Conservation (phyloP, 2,329 filamentous ascomycete genomes). For the Xylariaceae sp. region DNA sequence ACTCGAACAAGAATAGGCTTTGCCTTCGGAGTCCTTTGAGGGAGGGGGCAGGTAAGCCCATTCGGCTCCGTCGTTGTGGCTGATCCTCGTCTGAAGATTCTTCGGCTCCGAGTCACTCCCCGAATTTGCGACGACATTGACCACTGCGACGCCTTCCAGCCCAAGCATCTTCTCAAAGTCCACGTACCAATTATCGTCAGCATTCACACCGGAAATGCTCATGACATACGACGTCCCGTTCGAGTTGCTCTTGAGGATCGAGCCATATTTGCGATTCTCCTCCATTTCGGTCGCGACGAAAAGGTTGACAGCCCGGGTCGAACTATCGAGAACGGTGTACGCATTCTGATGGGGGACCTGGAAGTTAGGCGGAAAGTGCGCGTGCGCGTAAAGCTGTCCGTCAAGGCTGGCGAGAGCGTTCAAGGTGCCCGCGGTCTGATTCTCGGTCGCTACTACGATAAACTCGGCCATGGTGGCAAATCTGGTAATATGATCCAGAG, state of each 20-base stretch:
- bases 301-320: slow-evolving; percentile 87
- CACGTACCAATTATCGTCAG: slow-evolving; percentile 70
- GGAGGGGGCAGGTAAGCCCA: slow-evolving; percentile 79
- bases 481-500: slow-evolving; percentile 67
- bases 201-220: slow-evolving; percentile 75
- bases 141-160: slow-evolving; percentile 81
- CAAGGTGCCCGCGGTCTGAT: slow-evolving; percentile 62
- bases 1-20: slow-evolving; percentile 63
- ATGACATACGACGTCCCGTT: slow-evolving; percentile 94
- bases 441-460: slow-evolving; percentile 77
- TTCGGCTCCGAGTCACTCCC: slow-evolving; percentile 64
- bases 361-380: slow-evolving; percentile 82
- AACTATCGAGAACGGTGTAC: slow-evolving; percentile 93
- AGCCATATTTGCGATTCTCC: slow-evolving; percentile 65
- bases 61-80: slow-evolving; percentile 89
- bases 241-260: slow-evolving; percentile 95
- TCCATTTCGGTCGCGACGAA: slow-evolving; percentile 76
- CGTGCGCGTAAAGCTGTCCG: slow-evolving; percentile 73
- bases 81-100: slow-evolving; percentile 83
- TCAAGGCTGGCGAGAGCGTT: slow-evolving; percentile 80
- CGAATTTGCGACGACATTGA: slow-evolving; percentile 77
- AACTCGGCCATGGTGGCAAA: slow-evolving; percentile 97
- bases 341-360: slow-evolving; percentile 69
- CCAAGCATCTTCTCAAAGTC: slow-evolving; percentile 96
- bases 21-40: slow-evolving; percentile 61